These are phyloP conservation scores for Euphorbia tirucalli DNA, from an alignment of 345 rosid species.

Conservation along the genomic window DNA sequence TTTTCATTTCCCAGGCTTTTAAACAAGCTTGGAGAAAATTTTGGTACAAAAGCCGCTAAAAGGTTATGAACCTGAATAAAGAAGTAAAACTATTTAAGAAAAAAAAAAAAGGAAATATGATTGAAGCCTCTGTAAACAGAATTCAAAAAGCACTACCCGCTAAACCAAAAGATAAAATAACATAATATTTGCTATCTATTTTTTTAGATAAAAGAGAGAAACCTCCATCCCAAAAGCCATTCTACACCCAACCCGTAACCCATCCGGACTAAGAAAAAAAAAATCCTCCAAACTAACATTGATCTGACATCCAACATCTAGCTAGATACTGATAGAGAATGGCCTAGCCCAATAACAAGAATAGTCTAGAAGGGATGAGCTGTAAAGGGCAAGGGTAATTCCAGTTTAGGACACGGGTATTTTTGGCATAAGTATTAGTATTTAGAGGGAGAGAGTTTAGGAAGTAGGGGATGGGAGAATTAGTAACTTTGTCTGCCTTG, in stretches of 20 bases:
- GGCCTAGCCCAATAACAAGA: too few species aligned
- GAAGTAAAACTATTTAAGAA: neutral
- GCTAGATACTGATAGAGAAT: too few species aligned
- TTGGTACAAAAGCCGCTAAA: neutral
- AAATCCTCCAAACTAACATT: neutral
- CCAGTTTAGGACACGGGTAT: too few species aligned
- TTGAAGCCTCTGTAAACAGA: neutral
- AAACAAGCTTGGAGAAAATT: neutral
- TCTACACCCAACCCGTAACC: neutral
- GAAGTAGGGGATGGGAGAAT: too few species aligned
- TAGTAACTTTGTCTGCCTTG: too few species aligned
- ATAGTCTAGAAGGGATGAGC: too few species aligned
- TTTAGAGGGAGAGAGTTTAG: too few species aligned
- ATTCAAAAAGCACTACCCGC: neutral
- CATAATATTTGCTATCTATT: neutral
- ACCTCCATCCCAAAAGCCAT: neutral
- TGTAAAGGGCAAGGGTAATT: too few species aligned
- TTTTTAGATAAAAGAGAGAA: neutral
- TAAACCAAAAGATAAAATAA: neutral
- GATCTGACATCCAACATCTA: neutral
- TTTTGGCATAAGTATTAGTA: too few species aligned
- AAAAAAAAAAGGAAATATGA: neutral
- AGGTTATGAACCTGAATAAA: neutral
- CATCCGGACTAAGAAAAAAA: neutral
- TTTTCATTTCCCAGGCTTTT: neutral